Evolutionary conservation across 257 asterid genomes (phyloP).

Genomic region (Jacaranda mimosifolia): DNA sequence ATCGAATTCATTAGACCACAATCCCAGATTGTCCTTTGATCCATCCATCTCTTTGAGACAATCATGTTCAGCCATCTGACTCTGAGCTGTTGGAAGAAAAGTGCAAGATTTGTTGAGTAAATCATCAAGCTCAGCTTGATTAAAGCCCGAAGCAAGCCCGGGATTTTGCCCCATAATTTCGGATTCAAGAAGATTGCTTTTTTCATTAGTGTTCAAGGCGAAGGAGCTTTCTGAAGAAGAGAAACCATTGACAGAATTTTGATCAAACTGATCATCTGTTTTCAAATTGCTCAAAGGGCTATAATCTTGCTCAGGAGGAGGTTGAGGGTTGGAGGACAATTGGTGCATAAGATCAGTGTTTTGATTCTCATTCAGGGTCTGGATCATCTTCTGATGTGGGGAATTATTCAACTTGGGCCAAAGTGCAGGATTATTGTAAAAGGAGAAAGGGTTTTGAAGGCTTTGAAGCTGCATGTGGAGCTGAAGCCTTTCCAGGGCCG

Average conservation of each 20-base stretch:
- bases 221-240: slow-evolving; percentile 46
- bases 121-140: slow-evolving; percentile 65
- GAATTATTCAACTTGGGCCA: slow-evolving; percentile 64
- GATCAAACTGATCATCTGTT: slow-evolving; percentile 13
- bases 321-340: slow-evolving; percentile 11
- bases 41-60: slow-evolving; percentile 57
- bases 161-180: slow-evolving; percentile 28
- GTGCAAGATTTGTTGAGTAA: slow-evolving; percentile 44
- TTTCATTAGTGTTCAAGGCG: slow-evolving; percentile 8
- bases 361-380: slow-evolving; percentile 44
- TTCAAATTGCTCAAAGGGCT: slow-evolving; percentile 35
- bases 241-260: slow-evolving; percentile 20
- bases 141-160: slow-evolving; percentile 45
- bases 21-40: slow-evolving; percentile 47
- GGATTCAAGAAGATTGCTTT: slow-evolving; percentile 18
- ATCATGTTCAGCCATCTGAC: slow-evolving; percentile 48
- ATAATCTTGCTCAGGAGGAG: slow-evolving; percentile 40
- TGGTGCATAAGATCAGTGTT: slow-evolving; percentile 32
- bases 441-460: slow-evolving; percentile 64
- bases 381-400: slow-evolving; percentile 54
- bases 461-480: slow-evolving; percentile 86
- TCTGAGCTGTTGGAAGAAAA: slow-evolving; percentile 31
- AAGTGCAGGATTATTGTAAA: slow-evolving; percentile 60
- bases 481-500: slow-evolving; percentile 92
- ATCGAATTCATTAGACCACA: slow-evolving; percentile 83